Percentiles rank a stretch among this genome's conserved stretches.
Evolutionary conservation across 768 basidiomycete genomes (phyloP).

Genomic region (Leccinum uliginosum): DNA sequence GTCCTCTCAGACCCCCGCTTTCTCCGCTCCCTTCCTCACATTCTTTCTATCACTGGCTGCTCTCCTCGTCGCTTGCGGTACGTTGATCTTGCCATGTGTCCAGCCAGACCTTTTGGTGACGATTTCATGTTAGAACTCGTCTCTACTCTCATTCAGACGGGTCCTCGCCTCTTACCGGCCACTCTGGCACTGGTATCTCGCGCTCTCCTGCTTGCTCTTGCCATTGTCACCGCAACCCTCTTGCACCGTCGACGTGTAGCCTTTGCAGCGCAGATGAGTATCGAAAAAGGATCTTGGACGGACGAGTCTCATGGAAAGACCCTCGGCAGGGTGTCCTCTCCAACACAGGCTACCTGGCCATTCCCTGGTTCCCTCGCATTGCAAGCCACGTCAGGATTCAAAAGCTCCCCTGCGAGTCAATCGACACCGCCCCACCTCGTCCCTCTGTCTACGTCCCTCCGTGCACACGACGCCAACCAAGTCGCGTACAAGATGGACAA

Average conservation of each 20-base stretch:
- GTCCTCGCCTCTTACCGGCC: conserved; percentile 24
- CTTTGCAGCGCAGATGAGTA: background rate
- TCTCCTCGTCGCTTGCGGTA: conserved; percentile 27
- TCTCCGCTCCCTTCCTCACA: conserved; percentile 8
- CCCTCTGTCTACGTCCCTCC: conserved; percentile 1
- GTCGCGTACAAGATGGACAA: background rate
- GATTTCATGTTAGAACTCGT: conserved; percentile 17
- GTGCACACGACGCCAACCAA: background rate
- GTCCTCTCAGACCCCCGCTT: conserved; percentile 1
- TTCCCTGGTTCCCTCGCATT: conserved; percentile 28
- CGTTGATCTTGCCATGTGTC: conserved; percentile 1
- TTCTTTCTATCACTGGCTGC: conserved; percentile 16
- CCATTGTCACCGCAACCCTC: conserved; percentile 5
- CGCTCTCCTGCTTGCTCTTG: conserved; percentile 16
- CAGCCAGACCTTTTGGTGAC: background rate
- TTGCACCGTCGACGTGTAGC: conserved; percentile 1
- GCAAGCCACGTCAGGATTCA: background rate
- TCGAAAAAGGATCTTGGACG: conserved; percentile 13
- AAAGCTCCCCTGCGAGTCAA: background rate
- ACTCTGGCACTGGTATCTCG: conserved; percentile 23
- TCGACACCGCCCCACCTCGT: background rate
- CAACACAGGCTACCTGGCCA: conserved; percentile 30
- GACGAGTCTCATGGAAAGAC: conserved; percentile 2
- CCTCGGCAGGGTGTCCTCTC: conserved; percentile 24
- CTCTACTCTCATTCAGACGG: conserved; percentile 21